Evolutionary conservation across 2,329 filamentous ascomycete genomes (phyloP).

Genomic region (Triangularia verruculosa): DNA sequence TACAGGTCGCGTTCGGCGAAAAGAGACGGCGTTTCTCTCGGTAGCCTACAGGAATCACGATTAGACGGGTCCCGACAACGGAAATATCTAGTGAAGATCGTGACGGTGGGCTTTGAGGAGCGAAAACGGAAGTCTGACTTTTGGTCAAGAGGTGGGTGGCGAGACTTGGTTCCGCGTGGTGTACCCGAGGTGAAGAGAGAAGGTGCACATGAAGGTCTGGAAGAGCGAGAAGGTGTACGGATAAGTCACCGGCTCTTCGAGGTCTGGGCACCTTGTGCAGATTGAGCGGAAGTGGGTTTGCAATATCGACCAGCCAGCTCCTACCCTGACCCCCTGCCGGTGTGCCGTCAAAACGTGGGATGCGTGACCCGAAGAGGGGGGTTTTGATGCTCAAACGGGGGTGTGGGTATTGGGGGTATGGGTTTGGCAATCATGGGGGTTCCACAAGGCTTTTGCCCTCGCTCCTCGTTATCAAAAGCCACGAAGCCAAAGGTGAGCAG

Average conservation of each 20-base stretch:
- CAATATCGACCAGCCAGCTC: slow-evolving; percentile 14
- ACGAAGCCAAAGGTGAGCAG: slow-evolving; percentile 3
- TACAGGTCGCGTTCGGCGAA: slow-evolving; percentile 9
- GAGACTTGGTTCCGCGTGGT: slow-evolving; percentile 2
- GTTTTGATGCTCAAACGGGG: slow-evolving; percentile 24
- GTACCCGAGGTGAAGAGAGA: slow-evolving; percentile 4
- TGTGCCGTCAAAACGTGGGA: slow-evolving; percentile 28
- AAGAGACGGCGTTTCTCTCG: slow-evolving; percentile 18
- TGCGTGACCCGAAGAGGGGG: slow-evolving; percentile 23
- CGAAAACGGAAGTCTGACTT: slow-evolving; percentile 10
- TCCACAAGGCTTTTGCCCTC: slow-evolving; percentile 11
- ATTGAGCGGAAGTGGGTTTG: slow-evolving; percentile 25
- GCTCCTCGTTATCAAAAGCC: slow-evolving; percentile 9
- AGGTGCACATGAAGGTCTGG: background rate
- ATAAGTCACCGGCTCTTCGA: slow-evolving; percentile 35
- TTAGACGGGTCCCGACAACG: slow-evolving; percentile 16
- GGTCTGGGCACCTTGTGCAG: slow-evolving; percentile 28
- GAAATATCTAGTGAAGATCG: background rate
- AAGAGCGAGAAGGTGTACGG: slow-evolving; percentile 24
- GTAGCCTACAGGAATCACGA: slow-evolving; percentile 14
- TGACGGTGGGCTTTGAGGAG: background rate
- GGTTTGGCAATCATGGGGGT: slow-evolving; percentile 22
- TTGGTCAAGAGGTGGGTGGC: background rate
- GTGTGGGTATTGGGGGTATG: slow-evolving; percentile 21
- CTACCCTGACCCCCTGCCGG: slow-evolving; percentile 20